phyloP scores from a whole-genome alignment of 2,329 filamentous ascomycete genomes.

The Stemphylium beticola region DNA sequence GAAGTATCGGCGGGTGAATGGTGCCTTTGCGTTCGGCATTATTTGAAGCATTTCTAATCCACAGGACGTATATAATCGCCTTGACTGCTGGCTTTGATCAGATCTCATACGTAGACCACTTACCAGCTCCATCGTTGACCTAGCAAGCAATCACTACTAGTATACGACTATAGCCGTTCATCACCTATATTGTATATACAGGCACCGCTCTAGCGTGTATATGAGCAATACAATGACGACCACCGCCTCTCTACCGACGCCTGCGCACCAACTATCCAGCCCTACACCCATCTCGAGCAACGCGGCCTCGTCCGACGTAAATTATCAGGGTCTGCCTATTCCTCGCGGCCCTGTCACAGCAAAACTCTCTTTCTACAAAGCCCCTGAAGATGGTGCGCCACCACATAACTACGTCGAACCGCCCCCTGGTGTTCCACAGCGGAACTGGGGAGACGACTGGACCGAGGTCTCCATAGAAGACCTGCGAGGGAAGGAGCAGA shows the following conservation, averaged over 20 bases:
- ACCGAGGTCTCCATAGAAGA: constrained; percentile 70
- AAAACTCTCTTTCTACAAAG: constrained; percentile 38
- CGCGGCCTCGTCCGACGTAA: constrained; percentile 38
- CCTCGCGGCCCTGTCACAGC: constrained; percentile 36
- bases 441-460: constrained; percentile 64
- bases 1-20: constrained; percentile 14
- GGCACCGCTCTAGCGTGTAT: neutral
- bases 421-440: constrained; percentile 66
- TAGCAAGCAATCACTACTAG: neutral
- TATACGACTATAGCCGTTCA: neutral
- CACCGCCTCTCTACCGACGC: constrained; percentile 49
- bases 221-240: constrained; percentile 50
- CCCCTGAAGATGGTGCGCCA: constrained; percentile 35
- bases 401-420: constrained; percentile 63
- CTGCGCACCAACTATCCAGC: constrained; percentile 50
- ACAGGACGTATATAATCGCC: constrained; percentile 29
- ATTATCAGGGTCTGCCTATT: constrained; percentile 40
- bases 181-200: neutral
- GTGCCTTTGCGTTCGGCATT: constrained; percentile 9
- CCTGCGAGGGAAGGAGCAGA: constrained; percentile 71
- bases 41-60: constrained; percentile 40
- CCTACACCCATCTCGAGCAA: constrained; percentile 32
- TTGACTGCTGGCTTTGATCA: constrained; percentile 4
- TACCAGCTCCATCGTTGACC: constrained; percentile 10
- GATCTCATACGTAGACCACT: constrained; percentile 17